Evolutionary conservation across 768 basidiomycete genomes (phyloP).

Genomic region (Flagelloscypha sp.): DNA sequence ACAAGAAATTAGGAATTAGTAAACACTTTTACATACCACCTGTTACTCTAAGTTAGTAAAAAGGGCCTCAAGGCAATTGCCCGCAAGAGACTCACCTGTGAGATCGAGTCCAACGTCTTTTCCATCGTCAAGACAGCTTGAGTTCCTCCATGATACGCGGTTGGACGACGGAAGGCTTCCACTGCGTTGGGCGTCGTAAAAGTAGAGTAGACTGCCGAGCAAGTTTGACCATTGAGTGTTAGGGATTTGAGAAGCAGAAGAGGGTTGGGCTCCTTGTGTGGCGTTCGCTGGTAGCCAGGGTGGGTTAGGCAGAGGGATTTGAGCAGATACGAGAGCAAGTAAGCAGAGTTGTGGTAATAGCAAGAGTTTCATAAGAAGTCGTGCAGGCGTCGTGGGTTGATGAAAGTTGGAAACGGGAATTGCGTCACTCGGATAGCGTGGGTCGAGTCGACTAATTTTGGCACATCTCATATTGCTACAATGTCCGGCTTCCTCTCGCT

Average conservation of each 20-base stretch:
- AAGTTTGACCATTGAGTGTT: constrained; percentile 79
- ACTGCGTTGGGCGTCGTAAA: constrained; percentile 88
- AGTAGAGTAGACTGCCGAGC: constrained; percentile 75
- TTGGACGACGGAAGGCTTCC: constrained; percentile 62
- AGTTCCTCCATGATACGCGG: constrained; percentile 82
- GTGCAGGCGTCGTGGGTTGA: constrained; percentile 1
- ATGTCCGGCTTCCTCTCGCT: too few relatives aligned
- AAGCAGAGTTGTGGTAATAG: constrained; percentile 13
- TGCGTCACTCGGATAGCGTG: too few relatives aligned
- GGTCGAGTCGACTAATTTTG: too few relatives aligned
- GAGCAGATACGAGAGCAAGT: constrained; percentile 31
- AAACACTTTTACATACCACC: too few relatives aligned
- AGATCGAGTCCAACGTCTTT: constrained; percentile 65
- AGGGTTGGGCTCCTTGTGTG: constrained; percentile 43
- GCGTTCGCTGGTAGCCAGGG: constrained; percentile 57
- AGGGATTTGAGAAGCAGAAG: constrained; percentile 32
- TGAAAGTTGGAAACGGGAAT: too few relatives aligned
- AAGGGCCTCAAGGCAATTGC: neutral
- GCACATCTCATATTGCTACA: too few relatives aligned
- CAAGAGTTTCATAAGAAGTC: constrained; percentile 18
- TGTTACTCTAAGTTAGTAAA: constrained; percentile 1
- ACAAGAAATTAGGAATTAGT: too few relatives aligned
- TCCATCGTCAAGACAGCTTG: constrained; percentile 72
- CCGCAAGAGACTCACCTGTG: constrained; percentile 34
- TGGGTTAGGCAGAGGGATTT: constrained; percentile 56